phyloP scores from a whole-genome alignment of 2,329 filamentous ascomycete genomes.

The Ceratocystis papillata region DNA sequence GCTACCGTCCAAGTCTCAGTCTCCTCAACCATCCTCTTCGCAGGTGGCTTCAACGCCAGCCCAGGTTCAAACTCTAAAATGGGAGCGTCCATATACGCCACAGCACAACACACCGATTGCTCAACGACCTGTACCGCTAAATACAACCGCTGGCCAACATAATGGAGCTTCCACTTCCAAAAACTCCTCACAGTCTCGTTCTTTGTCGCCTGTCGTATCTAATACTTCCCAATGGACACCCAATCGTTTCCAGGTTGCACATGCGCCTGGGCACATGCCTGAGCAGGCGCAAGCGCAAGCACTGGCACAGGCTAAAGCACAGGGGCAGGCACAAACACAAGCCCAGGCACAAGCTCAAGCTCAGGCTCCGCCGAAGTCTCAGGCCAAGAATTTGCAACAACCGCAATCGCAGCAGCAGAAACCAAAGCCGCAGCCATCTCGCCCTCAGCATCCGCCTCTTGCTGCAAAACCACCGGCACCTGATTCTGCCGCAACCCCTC shows the following conservation, averaged over 20 bases:
- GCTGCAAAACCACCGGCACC: not conserved
- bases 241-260: conserved; percentile 2
- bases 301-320: conserved; percentile 16
- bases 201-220: not conserved
- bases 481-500: not conserved
- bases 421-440: not conserved
- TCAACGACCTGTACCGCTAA: not conserved
- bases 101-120: conserved; percentile 18
- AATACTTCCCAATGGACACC: conserved; percentile 11
- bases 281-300: conserved; percentile 20
- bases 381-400: conserved; percentile 18
- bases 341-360: conserved; percentile 15
- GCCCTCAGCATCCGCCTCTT: not conserved
- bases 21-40: not conserved
- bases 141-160: not conserved
- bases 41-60: not conserved
- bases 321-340: conserved; percentile 15
- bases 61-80: conserved; percentile 14
- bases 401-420: no score
- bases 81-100: conserved; percentile 18
- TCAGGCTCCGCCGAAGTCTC: not conserved
- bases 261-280: conserved; percentile 3
- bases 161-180: not conserved
- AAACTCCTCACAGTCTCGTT: not conserved
- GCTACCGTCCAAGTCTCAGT: conserved; percentile 25